Base-by-base conservation (phyloP, 495 filamentous ascomycete genomes). In the Staphylotrichum tortipilum region DNA sequence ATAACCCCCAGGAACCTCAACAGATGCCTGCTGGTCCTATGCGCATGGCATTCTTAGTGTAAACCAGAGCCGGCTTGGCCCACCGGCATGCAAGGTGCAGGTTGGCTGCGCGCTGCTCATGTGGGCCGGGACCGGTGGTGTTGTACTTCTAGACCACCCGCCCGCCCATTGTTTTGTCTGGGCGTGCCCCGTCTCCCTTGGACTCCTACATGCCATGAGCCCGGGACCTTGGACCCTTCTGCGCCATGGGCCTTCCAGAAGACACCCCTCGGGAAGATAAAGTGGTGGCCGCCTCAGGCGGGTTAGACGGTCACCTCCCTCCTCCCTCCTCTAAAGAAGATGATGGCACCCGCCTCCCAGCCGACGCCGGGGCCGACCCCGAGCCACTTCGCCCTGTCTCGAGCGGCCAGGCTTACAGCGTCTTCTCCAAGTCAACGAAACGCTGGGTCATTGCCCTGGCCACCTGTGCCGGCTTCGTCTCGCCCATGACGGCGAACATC, bases 401-500 rank as follows among this genome's bases (percentile, higher is more conserved):
- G 7, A 68, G 60, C 29, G 66, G 67, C 3, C 68, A 67, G 2
- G 64, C 67, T 12, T 78, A 83, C 61, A 78, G 72, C 23, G 71
- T 73, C 54, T 86, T 87, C 61, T 73, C 76, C 14, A 68, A 63
- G 21, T 35, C 63, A 10, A 72, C 78, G 49, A 83, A 78, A 67
- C 54, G 71, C 51, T 78, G 78, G 68, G 77, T 86, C 50, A 69
- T 86, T n/a, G 68, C 69, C 53, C 81, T 91, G 67, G 78, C 82
- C 34, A 78, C 79, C 21, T 72, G 74, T 44, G 78, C 78, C 10
- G 76, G 78, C 31, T 83, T 87, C 55, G 78, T 86, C 60, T 88
- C 84, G 0, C 84, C 85, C 2, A 73, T 88, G 43, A 86, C 82
- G 0, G 83, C 83, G 17, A 87, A 85, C 56, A 87, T 89, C 35